Evolutionary conservation across 2,329 filamentous ascomycete genomes (phyloP).

Genomic region (Myriangium duriaei): DNA sequence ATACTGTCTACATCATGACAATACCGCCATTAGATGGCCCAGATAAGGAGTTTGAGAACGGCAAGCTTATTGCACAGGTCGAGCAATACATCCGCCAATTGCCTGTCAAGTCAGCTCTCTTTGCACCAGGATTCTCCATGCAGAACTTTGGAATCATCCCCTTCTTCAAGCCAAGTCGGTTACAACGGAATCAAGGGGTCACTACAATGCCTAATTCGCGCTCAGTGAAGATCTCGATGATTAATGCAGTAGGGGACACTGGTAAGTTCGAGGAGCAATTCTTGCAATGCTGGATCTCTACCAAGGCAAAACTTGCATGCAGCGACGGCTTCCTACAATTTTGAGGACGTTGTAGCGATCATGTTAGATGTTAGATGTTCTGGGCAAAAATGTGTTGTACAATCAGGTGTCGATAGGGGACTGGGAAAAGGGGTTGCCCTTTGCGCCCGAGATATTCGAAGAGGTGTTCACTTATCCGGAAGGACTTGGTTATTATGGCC

Average conservation of each 20-base stretch:
- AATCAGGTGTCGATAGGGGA: conserved; percentile 16
- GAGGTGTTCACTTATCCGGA: not conserved
- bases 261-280: conserved; percentile 15
- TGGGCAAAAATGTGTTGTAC: conserved; percentile 18
- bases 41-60: conserved; percentile 22
- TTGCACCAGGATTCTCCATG: conserved; percentile 17
- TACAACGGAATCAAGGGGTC: conserved; percentile 14
- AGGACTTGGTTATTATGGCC: not conserved
- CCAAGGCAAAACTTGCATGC: conserved; percentile 18
- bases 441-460: not conserved
- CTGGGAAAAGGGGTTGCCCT: conserved; percentile 16
- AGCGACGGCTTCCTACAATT: conserved; percentile 19
- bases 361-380: conserved; percentile 13
- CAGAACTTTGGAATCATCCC: conserved; percentile 10
- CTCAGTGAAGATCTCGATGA: conserved; percentile 19
- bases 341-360: conserved; percentile 16
- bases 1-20: conserved; percentile 42
- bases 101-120: conserved; percentile 17
- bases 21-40: conserved; percentile 21
- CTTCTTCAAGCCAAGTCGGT: conserved; percentile 12
- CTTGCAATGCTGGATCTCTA: conserved; percentile 16
- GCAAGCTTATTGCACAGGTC: conserved; percentile 25
- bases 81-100: conserved; percentile 21
- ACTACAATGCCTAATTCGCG: conserved; percentile 16
- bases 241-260: conserved; percentile 17